Percentiles rank a stretch among this genome's conserved stretches.
Evolutionary conservation across 768 basidiomycete species (phyloP).

Genomic region (Mrakia frigida): DNA sequence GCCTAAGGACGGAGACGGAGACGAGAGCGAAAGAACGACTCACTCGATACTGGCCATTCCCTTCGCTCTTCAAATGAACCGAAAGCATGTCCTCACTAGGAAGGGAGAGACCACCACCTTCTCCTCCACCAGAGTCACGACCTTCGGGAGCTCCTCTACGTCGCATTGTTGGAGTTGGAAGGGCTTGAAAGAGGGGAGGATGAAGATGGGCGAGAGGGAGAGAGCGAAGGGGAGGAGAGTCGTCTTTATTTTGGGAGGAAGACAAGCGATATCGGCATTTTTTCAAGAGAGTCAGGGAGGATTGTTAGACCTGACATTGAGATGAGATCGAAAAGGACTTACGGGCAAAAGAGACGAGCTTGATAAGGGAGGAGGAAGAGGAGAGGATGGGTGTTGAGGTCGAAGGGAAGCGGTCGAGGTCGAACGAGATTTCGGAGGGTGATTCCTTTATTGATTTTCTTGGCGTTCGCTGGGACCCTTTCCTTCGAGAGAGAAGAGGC

Average conservation of each 20-base stretch:
- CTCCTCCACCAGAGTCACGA: not conserved
- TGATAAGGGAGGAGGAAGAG: no score
- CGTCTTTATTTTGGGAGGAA: not conserved
- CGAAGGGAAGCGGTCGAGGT: no score
- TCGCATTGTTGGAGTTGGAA: not conserved
- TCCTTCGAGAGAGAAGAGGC: no score
- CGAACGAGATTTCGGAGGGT: no score
- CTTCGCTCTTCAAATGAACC: slow-evolving; percentile 9
- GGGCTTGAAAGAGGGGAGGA: not conserved
- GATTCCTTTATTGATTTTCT: no score
- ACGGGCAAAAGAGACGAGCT: no score
- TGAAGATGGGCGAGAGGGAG: not conserved
- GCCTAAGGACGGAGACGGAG: no score
- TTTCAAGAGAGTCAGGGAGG: not conserved
- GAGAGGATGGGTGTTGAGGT: no score
- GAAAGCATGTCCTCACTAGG: not conserved
- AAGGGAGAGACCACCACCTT: not conserved
- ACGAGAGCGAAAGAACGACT: not conserved
- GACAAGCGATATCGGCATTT: no score
- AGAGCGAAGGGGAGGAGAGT: not conserved
- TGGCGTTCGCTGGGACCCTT: no score
- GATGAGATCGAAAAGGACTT: not conserved
- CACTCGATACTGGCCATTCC: slow-evolving; percentile 17
- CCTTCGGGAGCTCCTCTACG: not conserved
- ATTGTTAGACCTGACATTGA: no score